A percentile compares a stretch with the other conserved stretches of the same genome.
Conservation (phyloP, 306 rosid species). For the Medicago truncatula region MtrunA17r5.0-ANR NC_053049.1:13821501-13822000, state of each 20-base stretch:
- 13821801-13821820: slow-evolving; percentile 8
- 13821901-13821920: background rate
- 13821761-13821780: slow-evolving; percentile 34
- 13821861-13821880: background rate
- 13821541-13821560: no score
- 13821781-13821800: slow-evolving; percentile 10
- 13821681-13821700: no score
- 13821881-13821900: background rate
- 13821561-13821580: no score
- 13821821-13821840: background rate
- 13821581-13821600: no score
- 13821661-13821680: no score
- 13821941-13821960: slow-evolving; percentile 17
- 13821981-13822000: slow-evolving; percentile 20
- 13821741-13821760: background rate
- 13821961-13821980: background rate
- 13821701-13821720: no score
- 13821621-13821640: no score
- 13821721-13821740: no score
- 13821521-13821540: background rate
- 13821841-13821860: background rate
- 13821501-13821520: background rate
- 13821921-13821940: slow-evolving; percentile 28
- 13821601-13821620: no score
- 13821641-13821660: no score